Conservation (phyloP, 495 filamentous ascomycete genomes). For the Tuber umbilicatum region DNA sequence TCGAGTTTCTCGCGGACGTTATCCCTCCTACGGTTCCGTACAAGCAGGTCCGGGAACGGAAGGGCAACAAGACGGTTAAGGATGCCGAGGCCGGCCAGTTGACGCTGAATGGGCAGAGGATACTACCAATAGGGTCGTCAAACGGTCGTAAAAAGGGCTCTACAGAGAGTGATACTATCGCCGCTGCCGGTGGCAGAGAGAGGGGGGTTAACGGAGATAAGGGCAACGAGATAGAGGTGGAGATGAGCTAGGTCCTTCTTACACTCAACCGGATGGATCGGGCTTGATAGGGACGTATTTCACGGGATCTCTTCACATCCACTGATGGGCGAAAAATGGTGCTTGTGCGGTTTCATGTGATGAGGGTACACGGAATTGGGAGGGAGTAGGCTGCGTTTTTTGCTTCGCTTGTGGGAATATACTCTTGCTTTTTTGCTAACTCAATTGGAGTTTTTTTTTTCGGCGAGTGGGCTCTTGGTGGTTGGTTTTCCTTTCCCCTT, state of each 20-base stretch:
- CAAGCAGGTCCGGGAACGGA: conserved; percentile 34
- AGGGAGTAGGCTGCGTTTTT: neutral
- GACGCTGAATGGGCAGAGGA: conserved; percentile 19
- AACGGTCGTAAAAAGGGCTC: conserved; percentile 24
- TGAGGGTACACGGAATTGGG: neutral
- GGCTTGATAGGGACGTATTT: neutral
- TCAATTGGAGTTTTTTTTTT: neutral
- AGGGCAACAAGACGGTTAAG: conserved; percentile 23
- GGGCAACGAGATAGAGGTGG: neutral
- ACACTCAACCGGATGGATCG: neutral
- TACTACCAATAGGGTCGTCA: conserved; percentile 23
- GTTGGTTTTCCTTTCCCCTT: neutral
- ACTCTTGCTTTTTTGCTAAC: neutral
- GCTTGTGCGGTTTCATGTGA: neutral
- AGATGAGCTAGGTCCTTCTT: neutral
- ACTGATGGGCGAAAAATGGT: neutral
- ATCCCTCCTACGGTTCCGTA: conserved; percentile 52
- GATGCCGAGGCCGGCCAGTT: conserved; percentile 24
- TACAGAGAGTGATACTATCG: neutral
- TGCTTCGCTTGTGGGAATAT: neutral
- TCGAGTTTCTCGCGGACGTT: conserved; percentile 89
- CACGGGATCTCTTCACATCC: neutral
- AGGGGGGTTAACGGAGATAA: neutral
- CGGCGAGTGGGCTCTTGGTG: neutral
- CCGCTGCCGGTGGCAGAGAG: neutral